Conservation (phyloP, 176 grass and related monocot genomes). For the Panicum miliaceum region DNA sequence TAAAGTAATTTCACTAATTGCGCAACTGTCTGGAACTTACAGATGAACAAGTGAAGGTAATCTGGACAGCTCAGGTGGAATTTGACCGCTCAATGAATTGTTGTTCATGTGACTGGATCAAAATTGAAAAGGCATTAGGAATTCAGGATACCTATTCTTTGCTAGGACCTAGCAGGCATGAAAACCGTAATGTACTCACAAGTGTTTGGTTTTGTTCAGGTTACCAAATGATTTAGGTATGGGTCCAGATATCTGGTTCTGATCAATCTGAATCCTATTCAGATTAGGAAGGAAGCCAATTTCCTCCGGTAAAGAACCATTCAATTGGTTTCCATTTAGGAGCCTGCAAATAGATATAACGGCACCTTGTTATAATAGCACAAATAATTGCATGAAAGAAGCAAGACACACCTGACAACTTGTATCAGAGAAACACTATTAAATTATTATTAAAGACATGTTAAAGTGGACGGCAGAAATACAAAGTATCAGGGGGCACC, state of each 20-base stretch:
- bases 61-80: slow-evolving; percentile 79
- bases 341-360: slow-evolving; percentile 62
- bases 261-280: slow-evolving; percentile 93
- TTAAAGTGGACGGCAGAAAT: slow-evolving; percentile 17
- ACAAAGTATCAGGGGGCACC: neutral
- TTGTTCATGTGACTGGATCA: slow-evolving; percentile 97
- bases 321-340: slow-evolving; percentile 79
- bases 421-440: slow-evolving; percentile 24
- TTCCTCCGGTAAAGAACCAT: slow-evolving; percentile 75
- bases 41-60: slow-evolving; percentile 88
- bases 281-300: slow-evolving; percentile 85
- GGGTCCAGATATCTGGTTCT: slow-evolving; percentile 82
- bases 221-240: slow-evolving; percentile 87
- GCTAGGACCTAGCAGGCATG: slow-evolving; percentile 8
- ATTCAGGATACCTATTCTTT: slow-evolving; percentile 20
- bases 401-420: neutral
- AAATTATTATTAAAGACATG: neutral
- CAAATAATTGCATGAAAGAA: slow-evolving; percentile 2
- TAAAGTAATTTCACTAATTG: slow-evolving; percentile 37
- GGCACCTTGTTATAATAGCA: neutral
- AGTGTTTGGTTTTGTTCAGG: slow-evolving; percentile 92
- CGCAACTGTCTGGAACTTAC: slow-evolving; percentile 58
- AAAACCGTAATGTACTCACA: slow-evolving; percentile 70
- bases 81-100: slow-evolving; percentile 96
- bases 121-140: slow-evolving; percentile 34